Base-by-base conservation (phyloP, 1,284 basidiomycete species). In the Papiliotrema fonsecae region DNA sequence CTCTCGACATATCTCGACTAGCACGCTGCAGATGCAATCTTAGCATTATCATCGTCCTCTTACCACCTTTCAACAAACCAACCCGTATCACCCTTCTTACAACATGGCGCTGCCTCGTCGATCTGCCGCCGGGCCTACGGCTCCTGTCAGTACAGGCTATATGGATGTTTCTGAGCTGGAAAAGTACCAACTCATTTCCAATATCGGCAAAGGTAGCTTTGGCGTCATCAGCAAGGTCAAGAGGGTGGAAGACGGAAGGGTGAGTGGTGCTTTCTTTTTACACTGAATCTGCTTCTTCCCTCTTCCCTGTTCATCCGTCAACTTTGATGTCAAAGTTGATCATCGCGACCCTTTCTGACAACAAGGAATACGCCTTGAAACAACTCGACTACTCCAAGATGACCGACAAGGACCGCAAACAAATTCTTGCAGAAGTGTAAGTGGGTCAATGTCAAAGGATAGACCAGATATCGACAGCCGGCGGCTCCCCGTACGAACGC, bases 391-490 rank as follows among this genome's bases (percentile, higher is more conserved):
- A 96, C 72, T 88, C 90, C 60, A 81, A 85, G 54, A 96, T 96
- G 92, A 86, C 81, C 42, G 89, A 94, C 67, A 81, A 88, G 46
- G 92, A 96, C 70, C 79, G 88, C 60, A 89, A 88, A 68, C 94
- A 97, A 71, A 92, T 97, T 51, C 87, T 94, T 4, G 84, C 92
- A n/a, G 94, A 98, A 82, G 93, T 97, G 90, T 94, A 69, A 66
- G 88, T 80, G 10, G 22, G 21, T n/a, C 16, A 6, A 24, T 28
- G 24, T 19, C 10, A 7, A 13, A 37, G n/a, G n/a, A n/a, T n/a
- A n/a, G n/a, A n/a, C n/a, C n/a, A n/a, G n/a, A n/a, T n/a, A n/a
- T n/a, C n/a, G n/a, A n/a, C n/a, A n/a, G n/a, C n/a, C n/a, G n/a
- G n/a, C n/a, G n/a, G n/a, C n/a, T n/a, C n/a, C n/a, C 35, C 11